Evolutionary conservation across 805 yeast genomes (phyloP), one percentile per base, ranked within the genome.

Genomic region (Sugiyamaella smithiae): DNA sequence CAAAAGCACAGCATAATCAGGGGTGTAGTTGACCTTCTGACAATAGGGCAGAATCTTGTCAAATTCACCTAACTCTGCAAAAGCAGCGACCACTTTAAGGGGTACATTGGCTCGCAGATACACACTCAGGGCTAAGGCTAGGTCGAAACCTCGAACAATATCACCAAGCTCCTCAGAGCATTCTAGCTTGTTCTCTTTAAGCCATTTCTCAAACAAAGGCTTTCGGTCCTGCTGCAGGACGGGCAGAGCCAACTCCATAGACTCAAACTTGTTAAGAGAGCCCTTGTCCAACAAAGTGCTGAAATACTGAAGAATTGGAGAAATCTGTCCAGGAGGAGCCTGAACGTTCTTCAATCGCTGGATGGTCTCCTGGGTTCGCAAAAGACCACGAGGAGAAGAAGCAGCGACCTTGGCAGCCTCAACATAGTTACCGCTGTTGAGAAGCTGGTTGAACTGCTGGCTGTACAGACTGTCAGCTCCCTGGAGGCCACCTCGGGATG

Each of bases 81-180:
- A 76, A 55, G 88, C 80, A 14, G 91, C 81, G 48, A 93, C 93
- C 47, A 93, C 97, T 72, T 93, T 93, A 55, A 87, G 78, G 56
- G 93, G 90, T 42, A 80, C 78, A 51, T 85, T 77, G 25, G 96
- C 82, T 59, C 93, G 81, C 63, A 89, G 75, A 68, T 91, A 93
- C 54, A 95, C 90, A 20, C 95, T 95, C 60, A 93, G 75, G 4
- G 98, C 96, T 57, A 93, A 74, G 24, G 90, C 80, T 11, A 85
- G 71, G 60, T 91, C 97, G 63, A 80, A 81, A 40, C 95, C 88
- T 63, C 91, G 88, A 55, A 93, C 93, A 62, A 89, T 78, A 66
- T 93, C 99, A 73, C 99, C 99, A 57, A 93, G 78, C 69, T 90
- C 97, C 72, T 93, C 99, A n/a, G 96, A 87, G 45, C 85, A 82